Conservation (phyloP, 768 basidiomycete genomes). For the Lyophyllum decastes region DNA sequence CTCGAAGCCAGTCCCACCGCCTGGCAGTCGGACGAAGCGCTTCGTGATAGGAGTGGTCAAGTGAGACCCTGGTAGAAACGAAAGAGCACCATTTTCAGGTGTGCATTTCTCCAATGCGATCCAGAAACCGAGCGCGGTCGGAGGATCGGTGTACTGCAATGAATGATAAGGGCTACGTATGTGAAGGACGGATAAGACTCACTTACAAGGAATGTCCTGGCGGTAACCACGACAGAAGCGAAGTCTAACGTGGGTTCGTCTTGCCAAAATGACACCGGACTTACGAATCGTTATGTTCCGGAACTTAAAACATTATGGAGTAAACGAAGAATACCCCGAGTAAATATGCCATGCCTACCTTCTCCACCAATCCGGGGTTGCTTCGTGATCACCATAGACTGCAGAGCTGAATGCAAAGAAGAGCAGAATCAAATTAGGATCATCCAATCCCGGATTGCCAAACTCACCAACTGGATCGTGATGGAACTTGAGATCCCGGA, state of each 20-base stretch:
- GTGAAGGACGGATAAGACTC: neutral
- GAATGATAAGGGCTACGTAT: conserved; percentile 3
- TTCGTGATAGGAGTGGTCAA: conserved; percentile 70
- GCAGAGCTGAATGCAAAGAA: conserved; percentile 55
- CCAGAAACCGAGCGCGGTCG: conserved; percentile 94
- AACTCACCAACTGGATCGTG: conserved; percentile 77
- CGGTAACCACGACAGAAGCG: conserved; percentile 3
- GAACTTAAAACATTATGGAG: conserved; percentile 54
- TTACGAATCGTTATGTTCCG: conserved; percentile 92
- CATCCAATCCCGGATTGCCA: neutral
- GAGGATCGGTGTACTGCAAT: conserved; percentile 84
- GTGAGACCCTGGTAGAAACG: conserved; percentile 92
- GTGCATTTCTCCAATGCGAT: conserved; percentile 93
- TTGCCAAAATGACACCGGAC: conserved; percentile 26
- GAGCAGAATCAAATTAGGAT: neutral
- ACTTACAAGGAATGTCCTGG: conserved; percentile 74
- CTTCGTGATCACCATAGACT: conserved; percentile 96
- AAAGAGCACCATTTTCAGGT: conserved; percentile 77
- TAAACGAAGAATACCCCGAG: neutral
- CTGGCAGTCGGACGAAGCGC: conserved; percentile 79
- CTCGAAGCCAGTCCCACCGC: conserved; percentile 86
- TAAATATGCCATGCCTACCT: conserved; percentile 47
- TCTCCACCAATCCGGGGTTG: conserved; percentile 91
- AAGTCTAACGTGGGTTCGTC: neutral
- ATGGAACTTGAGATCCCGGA: conserved; percentile 80